Percentiles rank a stretch among this genome's conserved stretches.
phyloP scores from a whole-genome alignment of 768 basidiomycete species.

The Hericium erinaceus region DNA sequence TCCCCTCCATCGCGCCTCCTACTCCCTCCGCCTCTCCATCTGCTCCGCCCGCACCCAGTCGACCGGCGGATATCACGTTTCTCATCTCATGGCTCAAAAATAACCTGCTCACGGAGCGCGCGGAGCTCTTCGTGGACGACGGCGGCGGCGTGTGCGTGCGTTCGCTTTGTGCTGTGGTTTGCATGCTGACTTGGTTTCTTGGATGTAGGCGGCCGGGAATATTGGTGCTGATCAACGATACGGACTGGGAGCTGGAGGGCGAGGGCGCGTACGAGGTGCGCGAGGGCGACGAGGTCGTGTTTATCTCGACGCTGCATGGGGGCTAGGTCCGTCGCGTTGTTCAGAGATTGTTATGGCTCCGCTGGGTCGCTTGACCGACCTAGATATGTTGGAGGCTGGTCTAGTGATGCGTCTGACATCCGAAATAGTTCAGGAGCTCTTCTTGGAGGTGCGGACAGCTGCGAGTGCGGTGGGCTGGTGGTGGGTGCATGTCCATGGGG shows the following conservation, averaged over 20 bases:
- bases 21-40: slow-evolving; percentile 18
- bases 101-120: slow-evolving; percentile 72
- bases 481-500: too few relatives aligned
- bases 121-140: slow-evolving; percentile 83
- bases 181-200: slow-evolving; percentile 15
- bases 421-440: too few relatives aligned
- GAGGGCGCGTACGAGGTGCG: slow-evolving; percentile 75
- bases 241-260: slow-evolving; percentile 96
- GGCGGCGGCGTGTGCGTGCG: slow-evolving; percentile 45
- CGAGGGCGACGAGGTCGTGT: slow-evolving; percentile 78
- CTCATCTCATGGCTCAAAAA: slow-evolving; percentile 74
- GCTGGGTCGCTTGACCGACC: too few relatives aligned
- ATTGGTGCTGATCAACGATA: slow-evolving; percentile 91
- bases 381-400: too few relatives aligned
- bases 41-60: slow-evolving; percentile 14
- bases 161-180: not conserved
- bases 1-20: slow-evolving; percentile 36
- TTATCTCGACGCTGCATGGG: slow-evolving; percentile 94
- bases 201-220: slow-evolving; percentile 82
- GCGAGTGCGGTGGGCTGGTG: too few relatives aligned
- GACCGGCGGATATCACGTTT: slow-evolving; percentile 57
- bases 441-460: too few relatives aligned
- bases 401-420: too few relatives aligned
- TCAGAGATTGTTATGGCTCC: too few relatives aligned
- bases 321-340: slow-evolving; percentile 34